Base-by-base conservation (phyloP, 139 green algal species). In the Micractinium conductrix region DNA sequence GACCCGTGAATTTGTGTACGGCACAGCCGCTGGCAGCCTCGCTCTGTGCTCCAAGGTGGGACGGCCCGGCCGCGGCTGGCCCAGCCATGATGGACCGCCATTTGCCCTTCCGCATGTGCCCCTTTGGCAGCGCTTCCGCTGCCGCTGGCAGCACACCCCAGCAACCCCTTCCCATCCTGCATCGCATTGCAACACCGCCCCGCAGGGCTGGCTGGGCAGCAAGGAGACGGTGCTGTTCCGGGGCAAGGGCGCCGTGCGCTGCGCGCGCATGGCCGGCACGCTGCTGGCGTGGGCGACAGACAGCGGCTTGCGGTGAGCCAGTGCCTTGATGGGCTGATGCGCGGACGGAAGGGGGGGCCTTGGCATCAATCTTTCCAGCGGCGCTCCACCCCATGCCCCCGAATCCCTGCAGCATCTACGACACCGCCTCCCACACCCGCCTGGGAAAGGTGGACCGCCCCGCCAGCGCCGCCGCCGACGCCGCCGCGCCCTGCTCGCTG, bases 231-330 rank as follows among this genome's bases (percentile, higher is more conserved):
- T 94, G 17, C 84, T 99, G 53, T 91, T 95, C 42, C 75, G 88
- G 55, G 97, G 93, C 0, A 93, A 94, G 88, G 92, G 92, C 6
- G 70, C 90, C 14, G 87, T 98, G 19, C 87, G 87, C 30, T 80
- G 85, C 21, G 87, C 95, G 8, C 81, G 83, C 19, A 98, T 96
- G 97, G 84, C 86, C 30, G 91, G 90, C 22, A 84, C 78, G 6
- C 81, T 98, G 26, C 85, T 99, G 17, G 96, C 97, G 0, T 99
- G 97, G 97, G 93, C 93, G 10, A 97, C 93, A 43, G 91, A 96
- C 72, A 78, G 82, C 14, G 91, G 91, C 1, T 87, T 98, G 37
- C 71, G 81, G 79, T 74, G 93, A 91, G 90, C n/a, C 73, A 35
- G 48, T 43, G 8, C 22, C 4, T 48, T 16, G 26, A 53, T 10